A percentile compares a stretch with the other conserved stretches of the same genome.
phyloP scores from a whole-genome alignment of 352 stramenopile species.

The Globisporangium irregulare region DNA sequence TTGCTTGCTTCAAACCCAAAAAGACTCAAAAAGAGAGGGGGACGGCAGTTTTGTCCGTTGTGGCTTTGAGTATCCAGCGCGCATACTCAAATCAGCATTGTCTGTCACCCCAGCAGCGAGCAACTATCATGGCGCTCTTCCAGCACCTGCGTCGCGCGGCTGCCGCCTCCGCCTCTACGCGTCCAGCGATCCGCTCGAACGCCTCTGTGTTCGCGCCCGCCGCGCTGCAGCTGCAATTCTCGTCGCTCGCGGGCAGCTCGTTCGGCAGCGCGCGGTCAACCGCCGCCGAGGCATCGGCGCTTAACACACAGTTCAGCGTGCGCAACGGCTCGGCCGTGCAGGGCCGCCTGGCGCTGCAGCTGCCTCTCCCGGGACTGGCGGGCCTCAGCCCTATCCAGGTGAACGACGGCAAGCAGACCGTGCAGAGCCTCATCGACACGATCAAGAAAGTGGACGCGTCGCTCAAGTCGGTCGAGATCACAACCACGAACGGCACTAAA shows the following conservation, averaged over 20 bases:
- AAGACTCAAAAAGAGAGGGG: background rate
- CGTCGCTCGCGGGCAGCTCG: slow-evolving; percentile 1
- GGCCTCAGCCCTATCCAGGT: slow-evolving; percentile 53
- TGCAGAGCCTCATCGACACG: slow-evolving; percentile 51
- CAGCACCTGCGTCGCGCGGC: slow-evolving; percentile 14
- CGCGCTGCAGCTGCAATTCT: slow-evolving; percentile 7
- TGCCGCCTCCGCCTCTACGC: background rate
- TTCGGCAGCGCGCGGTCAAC: background rate
- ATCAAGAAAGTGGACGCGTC: slow-evolving; percentile 46
- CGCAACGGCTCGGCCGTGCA: slow-evolving; percentile 35
- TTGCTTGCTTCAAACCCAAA: background rate
- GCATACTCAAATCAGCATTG: background rate
- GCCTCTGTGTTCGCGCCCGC: background rate
- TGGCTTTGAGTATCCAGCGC: background rate
- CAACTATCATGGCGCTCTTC: slow-evolving; percentile 12
- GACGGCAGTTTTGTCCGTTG: background rate
- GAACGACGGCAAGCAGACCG: slow-evolving; percentile 33
- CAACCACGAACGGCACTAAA: slow-evolving; percentile 62
- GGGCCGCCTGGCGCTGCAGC: slow-evolving; percentile 49
- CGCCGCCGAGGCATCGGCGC: slow-evolving; percentile 9
- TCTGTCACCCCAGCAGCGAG: too few species aligned
- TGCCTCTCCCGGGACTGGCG: slow-evolving; percentile 53
- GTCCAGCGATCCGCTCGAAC: background rate
- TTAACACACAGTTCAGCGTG: slow-evolving; percentile 40
- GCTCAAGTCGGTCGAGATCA: slow-evolving; percentile 66